Conservation (phyloP, 2,329 filamentous ascomycete species). For the Botrytis porri region DNA sequence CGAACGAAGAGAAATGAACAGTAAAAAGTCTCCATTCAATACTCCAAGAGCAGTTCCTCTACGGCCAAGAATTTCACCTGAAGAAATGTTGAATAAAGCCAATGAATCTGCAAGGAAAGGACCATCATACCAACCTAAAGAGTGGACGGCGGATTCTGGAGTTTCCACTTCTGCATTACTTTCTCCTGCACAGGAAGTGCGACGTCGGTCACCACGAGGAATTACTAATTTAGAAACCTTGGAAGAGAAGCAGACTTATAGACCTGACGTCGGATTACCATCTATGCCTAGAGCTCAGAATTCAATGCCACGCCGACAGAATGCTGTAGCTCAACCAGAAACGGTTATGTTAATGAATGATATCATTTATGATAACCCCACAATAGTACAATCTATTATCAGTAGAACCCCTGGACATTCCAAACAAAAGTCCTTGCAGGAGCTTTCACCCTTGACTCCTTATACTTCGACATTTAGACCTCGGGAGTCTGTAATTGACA, state of each 20-base stretch:
- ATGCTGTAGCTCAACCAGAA: constrained; percentile 39
- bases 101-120: constrained; percentile 30
- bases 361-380: constrained; percentile 54
- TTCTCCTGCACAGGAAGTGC: constrained; percentile 37
- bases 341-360: constrained; percentile 56
- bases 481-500: constrained; percentile 36
- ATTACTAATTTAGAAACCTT: constrained; percentile 26
- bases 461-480: constrained; percentile 26
- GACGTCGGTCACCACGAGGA: constrained; percentile 35
- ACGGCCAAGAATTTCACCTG: constrained; percentile 25
- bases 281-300: constrained; percentile 32
- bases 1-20: constrained; percentile 32
- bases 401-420: constrained; percentile 40
- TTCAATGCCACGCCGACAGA: constrained; percentile 21
- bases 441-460: constrained; percentile 20
- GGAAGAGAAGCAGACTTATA: constrained; percentile 26
- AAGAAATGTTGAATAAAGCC: constrained; percentile 29
- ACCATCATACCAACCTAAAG: constrained; percentile 12
- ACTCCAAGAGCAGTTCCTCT: constrained; percentile 29
- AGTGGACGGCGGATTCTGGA: constrained; percentile 28
- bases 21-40: constrained; percentile 29
- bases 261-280: constrained; percentile 28
- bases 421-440: constrained; percentile 16
- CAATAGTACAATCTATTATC: constrained; percentile 49
- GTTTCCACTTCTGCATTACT: constrained; percentile 37